Base-by-base conservation (phyloP, 1,139 yeast species). In the Suzukiozyma palmioleophila region DNA sequence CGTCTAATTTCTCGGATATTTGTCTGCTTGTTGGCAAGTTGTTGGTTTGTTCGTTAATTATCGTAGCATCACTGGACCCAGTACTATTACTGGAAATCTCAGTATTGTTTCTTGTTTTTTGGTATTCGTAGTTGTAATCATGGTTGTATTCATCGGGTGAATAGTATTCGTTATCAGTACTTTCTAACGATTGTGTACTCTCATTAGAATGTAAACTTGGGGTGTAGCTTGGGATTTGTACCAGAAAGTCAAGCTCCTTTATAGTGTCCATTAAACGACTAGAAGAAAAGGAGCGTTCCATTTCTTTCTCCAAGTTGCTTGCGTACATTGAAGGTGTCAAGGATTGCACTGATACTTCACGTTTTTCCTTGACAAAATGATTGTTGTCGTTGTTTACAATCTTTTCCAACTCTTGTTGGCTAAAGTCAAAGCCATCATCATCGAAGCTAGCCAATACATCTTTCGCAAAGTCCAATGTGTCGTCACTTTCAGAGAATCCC, bases 31-130 rank as follows among this genome's bases (percentile, higher is more conserved):
- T 14, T 25, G 36, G 16, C 12, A 24, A 13, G 10, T 8, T 8
- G 2, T 12, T 15, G 8, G 36, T 29, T 21, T 37, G 24, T 11
- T 55, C 60, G 26, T 59, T 55, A 8, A 59, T 62, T 11, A 64
- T 55, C 3, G 70, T 65, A 5, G 59, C 64, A 36, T 64, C 70
- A 41, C 69, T 64, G 1, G 69, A 62, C 34, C 26, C 38, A 16
- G 40, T 11, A 12, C 25, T 33, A 24, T 18, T 14, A 16, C 32
- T 31, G 14, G 13, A n/a, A n/a, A n/a, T n/a, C n/a, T n/a, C n/a
- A n/a, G n/a, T n/a, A n/a, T n/a, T 26, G 12, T 25, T 16, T 22
- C 18, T 11, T 15, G 7, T 11, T 5, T 3, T 12, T 26, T 22
- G 14, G 37, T 15, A 24, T 9, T 16, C 24, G 22, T 32, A 18